Percentiles rank a stretch among this genome's conserved stretches.
Evolutionary conservation across 2,329 filamentous ascomycete genomes (phyloP).

Genomic region (Juglanconis oblonga): DNA sequence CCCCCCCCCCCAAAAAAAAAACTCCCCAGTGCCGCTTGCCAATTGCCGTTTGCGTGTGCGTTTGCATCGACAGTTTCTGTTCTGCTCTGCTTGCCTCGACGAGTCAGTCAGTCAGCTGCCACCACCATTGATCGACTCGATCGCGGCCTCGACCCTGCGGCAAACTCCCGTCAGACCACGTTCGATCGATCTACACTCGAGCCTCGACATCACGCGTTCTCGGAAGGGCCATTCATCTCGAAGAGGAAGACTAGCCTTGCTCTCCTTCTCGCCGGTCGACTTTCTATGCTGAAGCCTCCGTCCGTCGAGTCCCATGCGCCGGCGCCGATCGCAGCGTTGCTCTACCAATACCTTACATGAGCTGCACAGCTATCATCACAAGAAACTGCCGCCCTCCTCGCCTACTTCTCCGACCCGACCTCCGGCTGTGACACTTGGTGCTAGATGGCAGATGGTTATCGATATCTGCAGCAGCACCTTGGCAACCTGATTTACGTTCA

Average conservation of each 20-base stretch:
- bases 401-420: not conserved
- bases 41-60: not conserved
- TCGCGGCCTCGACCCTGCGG: not conserved
- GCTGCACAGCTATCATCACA: constrained; percentile 27
- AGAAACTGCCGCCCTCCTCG: constrained; percentile 8
- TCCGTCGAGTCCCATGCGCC: constrained; percentile 28
- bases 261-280: constrained; percentile 3
- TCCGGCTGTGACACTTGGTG: constrained; percentile 27
- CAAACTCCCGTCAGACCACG: constrained; percentile 4
- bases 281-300: constrained; percentile 26
- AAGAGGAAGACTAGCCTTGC: constrained; percentile 6
- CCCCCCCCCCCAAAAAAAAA: not conserved
- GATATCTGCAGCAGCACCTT: constrained; percentile 58
- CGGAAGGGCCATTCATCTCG: constrained; percentile 7
- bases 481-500: constrained; percentile 58
- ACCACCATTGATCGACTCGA: constrained; percentile 2
- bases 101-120: constrained; percentile 16
- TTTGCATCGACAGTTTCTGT: not conserved
- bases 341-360: constrained; percentile 25
- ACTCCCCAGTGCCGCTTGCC: not conserved
- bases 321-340: constrained; percentile 24
- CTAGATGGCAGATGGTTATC: constrained; percentile 70
- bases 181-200: not conserved
- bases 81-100: constrained; percentile 15
- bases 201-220: not conserved